phyloP scores from a whole-genome alignment of 73 alveolate genomes.

The Durusdinium trenchii region DNA sequence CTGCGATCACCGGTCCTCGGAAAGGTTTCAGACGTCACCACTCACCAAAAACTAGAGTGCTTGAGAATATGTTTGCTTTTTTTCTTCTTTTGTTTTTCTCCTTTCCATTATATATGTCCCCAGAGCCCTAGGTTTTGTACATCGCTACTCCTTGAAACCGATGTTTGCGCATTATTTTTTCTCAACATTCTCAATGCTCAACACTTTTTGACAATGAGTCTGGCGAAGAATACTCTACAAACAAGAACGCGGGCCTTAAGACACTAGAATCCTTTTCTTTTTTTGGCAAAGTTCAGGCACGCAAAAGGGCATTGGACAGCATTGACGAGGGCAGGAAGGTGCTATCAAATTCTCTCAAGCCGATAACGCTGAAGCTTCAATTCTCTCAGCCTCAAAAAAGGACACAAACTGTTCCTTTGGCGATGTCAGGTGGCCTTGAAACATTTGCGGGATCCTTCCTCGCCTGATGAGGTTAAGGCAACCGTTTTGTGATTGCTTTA shows the following conservation, averaged over 20 bases:
- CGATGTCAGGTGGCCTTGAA: slow-evolving; percentile 62
- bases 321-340: slow-evolving; percentile 87
- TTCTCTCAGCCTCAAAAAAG: too few relatives aligned
- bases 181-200: background rate
- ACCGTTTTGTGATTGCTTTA: background rate
- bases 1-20: background rate
- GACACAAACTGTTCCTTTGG: too few relatives aligned
- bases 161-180: too few relatives aligned
- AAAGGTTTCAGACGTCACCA: too few relatives aligned
- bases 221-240: background rate
- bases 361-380: background rate
- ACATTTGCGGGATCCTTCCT: slow-evolving; percentile 52
- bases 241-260: background rate
- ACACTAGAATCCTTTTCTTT: too few relatives aligned
- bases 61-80: too few relatives aligned
- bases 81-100: too few relatives aligned
- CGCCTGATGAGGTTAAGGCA: slow-evolving; percentile 78
- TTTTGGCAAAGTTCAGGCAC: background rate
- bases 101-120: too few relatives aligned
- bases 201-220: background rate
- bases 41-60: too few relatives aligned
- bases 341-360: background rate
- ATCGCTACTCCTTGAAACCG: too few relatives aligned
- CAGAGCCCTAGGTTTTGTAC: too few relatives aligned
- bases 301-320: slow-evolving; percentile 80